These are phyloP conservation scores for Wickerhamiella galacta DNA, from an alignment of 805 yeast species.

Conservation along the genomic window DNA sequence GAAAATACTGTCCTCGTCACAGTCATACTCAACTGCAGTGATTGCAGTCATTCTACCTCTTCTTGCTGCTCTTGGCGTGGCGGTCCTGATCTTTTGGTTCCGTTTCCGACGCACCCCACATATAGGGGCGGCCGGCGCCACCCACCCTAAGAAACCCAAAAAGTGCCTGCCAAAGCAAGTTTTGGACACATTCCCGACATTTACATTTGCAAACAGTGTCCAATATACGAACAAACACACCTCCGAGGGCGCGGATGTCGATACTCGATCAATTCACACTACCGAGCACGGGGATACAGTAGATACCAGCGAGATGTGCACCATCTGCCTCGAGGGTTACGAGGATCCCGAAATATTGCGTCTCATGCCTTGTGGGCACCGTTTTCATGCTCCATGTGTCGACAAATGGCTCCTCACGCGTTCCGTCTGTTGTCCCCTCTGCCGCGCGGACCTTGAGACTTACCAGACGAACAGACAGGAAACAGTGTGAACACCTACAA, in stretches of 20 bases:
- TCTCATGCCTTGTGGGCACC: conserved; percentile 69
- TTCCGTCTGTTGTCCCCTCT: conserved; percentile 70
- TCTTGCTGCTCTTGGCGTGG: conserved; percentile 1
- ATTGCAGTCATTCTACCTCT: background rate
- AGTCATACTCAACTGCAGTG: background rate
- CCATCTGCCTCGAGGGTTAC: conserved; percentile 59
- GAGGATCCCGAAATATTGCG: conserved; percentile 43
- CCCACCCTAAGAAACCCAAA: too few relatives aligned
- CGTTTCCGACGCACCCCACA: too few relatives aligned
- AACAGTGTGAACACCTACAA: too few relatives aligned
- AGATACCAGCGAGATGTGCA: conserved; percentile 30
- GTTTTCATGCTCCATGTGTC: conserved; percentile 62
- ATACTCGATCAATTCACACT: conserved; percentile 1
- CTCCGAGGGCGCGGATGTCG: too few relatives aligned
- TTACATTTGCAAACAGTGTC: background rate
- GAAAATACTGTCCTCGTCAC: background rate
- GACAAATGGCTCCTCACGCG: conserved; percentile 69
- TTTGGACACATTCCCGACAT: conserved; percentile 1
- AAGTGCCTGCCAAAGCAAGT: too few relatives aligned
- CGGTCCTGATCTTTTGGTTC: background rate
- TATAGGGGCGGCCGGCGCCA: too few relatives aligned
- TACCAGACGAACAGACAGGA: too few relatives aligned
- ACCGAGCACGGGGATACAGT: background rate
- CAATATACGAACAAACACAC: background rate
- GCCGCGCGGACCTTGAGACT: conserved; percentile 44